These are phyloP conservation scores for Diaporthe citriasiana DNA, from an alignment of 2,329 filamentous ascomycete species.

Conservation along the genomic window DNA sequence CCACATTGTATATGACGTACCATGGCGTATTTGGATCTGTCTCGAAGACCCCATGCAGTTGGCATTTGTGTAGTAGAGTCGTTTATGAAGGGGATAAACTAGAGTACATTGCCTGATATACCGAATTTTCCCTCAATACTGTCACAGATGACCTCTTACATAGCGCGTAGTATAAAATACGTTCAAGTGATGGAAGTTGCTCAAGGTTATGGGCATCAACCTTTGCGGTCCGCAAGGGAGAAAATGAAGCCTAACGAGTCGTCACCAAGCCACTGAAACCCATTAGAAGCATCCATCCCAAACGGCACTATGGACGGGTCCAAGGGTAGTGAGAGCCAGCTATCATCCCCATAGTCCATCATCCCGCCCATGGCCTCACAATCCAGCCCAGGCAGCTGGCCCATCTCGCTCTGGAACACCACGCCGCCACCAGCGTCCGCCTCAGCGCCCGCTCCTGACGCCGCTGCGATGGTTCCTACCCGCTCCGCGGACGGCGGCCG, in stretches of 20 bases:
- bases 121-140: no score
- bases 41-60: no score
- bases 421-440: not conserved
- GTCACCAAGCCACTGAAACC: conserved; percentile 12
- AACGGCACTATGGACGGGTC: conserved; percentile 4
- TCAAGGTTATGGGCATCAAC: not conserved
- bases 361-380: not conserved
- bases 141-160: no score
- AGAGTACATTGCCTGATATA: no score
- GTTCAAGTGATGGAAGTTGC: no score
- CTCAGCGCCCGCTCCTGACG: not conserved
- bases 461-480: not conserved
- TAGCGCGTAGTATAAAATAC: no score
- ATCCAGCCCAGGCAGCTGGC: not conserved
- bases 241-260: not conserved
- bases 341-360: not conserved
- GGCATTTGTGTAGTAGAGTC: no score
- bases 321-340: conserved; percentile 9
- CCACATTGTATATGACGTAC: no score
- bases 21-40: no score
- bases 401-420: not conserved
- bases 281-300: not conserved
- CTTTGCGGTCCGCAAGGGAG: not conserved
- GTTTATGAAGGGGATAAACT: no score
- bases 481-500: not conserved